Evolutionary conservation across 495 filamentous ascomycete species (phyloP).

Genomic region (Xylaria curta): DNA sequence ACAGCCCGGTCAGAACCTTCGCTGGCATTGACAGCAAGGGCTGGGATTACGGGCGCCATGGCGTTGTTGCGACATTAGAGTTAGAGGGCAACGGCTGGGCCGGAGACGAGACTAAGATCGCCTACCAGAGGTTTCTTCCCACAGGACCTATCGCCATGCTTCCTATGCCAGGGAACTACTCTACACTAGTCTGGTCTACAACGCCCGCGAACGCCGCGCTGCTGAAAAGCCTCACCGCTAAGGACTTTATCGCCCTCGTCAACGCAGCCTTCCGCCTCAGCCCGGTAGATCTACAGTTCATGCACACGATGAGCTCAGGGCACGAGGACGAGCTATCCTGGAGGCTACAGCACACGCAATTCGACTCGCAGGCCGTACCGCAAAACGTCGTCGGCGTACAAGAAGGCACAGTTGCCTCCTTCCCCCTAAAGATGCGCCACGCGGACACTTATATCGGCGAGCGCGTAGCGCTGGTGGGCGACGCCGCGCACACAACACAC

Average conservation of each 20-base stretch:
- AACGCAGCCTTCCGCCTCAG: constrained; percentile 91
- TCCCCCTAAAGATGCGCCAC: constrained; percentile 89
- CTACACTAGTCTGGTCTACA: constrained; percentile 93
- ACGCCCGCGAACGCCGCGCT: constrained; percentile 76
- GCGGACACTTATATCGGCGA: constrained; percentile 90
- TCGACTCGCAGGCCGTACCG: constrained; percentile 54
- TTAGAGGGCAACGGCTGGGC: constrained; percentile 63
- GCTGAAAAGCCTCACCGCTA: constrained; percentile 73
- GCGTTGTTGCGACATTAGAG: constrained; percentile 86
- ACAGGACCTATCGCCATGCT: constrained; percentile 90
- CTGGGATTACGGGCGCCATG: constrained; percentile 93
- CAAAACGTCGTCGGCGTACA: constrained; percentile 70
- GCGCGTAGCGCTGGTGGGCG: constrained; percentile 86
- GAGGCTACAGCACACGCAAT: constrained; percentile 72
- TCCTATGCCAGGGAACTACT: constrained; percentile 80
- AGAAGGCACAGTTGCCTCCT: constrained; percentile 80
- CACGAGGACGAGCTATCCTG: constrained; percentile 81
- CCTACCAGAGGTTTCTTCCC: constrained; percentile 95
- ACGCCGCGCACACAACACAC: constrained; percentile 94
- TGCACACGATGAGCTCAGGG: constrained; percentile 66
- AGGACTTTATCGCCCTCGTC: constrained; percentile 83
- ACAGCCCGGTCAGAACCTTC: constrained; percentile 90
- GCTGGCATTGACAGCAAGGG: constrained; percentile 83
- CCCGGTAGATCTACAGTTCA: constrained; percentile 78
- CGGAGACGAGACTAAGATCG: constrained; percentile 66